Evolutionary conservation across 129 eudicot species (phyloP).

Genomic region (Glebionis coronaria): DNA sequence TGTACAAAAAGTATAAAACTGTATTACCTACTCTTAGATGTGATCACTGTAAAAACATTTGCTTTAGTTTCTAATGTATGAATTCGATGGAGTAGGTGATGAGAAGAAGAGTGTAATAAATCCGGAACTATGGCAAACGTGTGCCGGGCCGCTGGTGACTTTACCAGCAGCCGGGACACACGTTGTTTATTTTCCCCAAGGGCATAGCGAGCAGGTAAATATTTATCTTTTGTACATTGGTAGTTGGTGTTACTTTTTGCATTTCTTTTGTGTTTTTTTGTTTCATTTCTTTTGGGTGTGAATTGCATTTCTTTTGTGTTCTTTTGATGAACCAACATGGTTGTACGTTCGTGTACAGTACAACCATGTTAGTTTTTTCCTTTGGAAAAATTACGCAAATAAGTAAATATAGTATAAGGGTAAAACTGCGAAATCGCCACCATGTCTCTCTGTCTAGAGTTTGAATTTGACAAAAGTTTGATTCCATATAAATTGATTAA

Average conservation of each 20-base stretch:
- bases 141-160: slow-evolving; percentile 96
- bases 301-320: too few species aligned
- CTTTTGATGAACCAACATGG: background rate
- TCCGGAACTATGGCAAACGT: slow-evolving; percentile 92
- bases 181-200: slow-evolving; percentile 96
- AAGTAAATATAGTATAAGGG: too few species aligned
- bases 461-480: background rate
- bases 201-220: slow-evolving; percentile 92
- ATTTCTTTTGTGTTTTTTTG: background rate
- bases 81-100: slow-evolving; percentile 19
- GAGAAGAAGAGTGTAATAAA: slow-evolving; percentile 77
- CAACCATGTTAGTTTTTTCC: too few species aligned
- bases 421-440: too few species aligned
- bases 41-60: too few species aligned
- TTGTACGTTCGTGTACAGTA: background rate
- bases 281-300: background rate
- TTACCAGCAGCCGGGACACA: slow-evolving; percentile 95
- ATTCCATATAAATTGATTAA: background rate
- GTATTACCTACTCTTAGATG: too few species aligned
- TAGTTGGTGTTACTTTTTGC: background rate
- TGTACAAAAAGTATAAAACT: too few species aligned
- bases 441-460: too few species aligned
- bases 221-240: background rate
- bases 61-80: background rate
- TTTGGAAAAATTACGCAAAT: too few species aligned